Percentiles rank a stretch among this genome's conserved stretches.
Evolutionary conservation across 2,329 filamentous ascomycete genomes (phyloP).

Genomic region (Hypoxylon sp.): DNA sequence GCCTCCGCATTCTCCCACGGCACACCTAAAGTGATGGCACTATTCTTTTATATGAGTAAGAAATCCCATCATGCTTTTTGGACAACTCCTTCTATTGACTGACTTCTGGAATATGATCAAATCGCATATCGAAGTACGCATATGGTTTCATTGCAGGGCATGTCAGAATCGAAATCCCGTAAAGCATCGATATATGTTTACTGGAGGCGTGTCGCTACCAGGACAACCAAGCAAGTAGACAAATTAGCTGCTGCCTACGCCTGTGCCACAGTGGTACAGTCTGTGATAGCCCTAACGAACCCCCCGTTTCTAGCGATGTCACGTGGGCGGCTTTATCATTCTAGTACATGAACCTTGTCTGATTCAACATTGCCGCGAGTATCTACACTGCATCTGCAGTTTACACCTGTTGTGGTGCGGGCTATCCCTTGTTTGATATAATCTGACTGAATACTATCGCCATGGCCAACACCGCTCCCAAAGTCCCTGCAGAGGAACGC

Average conservation of each 20-base stretch:
- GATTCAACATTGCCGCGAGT: not conserved
- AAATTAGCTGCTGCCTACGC: constrained; percentile 8
- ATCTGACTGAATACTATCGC: not conserved
- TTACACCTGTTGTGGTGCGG: not conserved
- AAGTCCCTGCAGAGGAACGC: constrained; percentile 43
- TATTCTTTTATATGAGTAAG: not conserved
- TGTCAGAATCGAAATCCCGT: not conserved
- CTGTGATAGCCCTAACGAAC: not conserved
- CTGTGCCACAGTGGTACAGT: not conserved
- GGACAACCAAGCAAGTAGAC: not conserved
- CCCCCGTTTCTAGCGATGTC: constrained; percentile 20
- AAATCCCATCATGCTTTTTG: not conserved
- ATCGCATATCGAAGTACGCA: not conserved
- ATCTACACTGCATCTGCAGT: not conserved
- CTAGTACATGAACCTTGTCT: not conserved
- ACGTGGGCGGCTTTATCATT: constrained; percentile 21
- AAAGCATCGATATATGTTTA: not conserved
- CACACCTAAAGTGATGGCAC: not conserved
- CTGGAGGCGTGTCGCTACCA: not conserved
- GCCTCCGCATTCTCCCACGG: too few species aligned
- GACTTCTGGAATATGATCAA: not conserved
- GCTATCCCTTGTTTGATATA: not conserved
- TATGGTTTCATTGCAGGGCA: not conserved
- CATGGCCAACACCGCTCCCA: constrained; percentile 47
- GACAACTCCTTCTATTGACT: not conserved